Percentiles rank a stretch among this genome's conserved stretches.
Conservation (phyloP, 495 filamentous ascomycete species). For the Aspergillus sclerotioniger region DNA sequence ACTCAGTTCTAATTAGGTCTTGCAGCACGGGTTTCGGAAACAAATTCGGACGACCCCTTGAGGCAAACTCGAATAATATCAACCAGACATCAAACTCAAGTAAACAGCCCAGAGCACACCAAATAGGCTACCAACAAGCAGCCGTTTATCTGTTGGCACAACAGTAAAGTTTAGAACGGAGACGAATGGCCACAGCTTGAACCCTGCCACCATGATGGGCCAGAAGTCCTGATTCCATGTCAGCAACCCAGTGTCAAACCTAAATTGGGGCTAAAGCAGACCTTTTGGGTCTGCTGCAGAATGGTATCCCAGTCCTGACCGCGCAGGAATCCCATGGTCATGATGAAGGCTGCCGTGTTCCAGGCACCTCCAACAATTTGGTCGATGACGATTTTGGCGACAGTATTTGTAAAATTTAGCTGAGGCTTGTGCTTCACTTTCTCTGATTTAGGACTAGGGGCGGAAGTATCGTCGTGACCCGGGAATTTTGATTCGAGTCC, state of each 20-base stretch:
- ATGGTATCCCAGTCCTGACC: slow-evolving; percentile 29
- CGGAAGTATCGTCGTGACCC: slow-evolving; percentile 23
- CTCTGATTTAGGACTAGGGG: slow-evolving; percentile 16
- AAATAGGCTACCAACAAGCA: slow-evolving; percentile 67
- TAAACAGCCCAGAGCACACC: slow-evolving; percentile 81
- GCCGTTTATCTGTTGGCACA: slow-evolving; percentile 66
- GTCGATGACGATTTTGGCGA: slow-evolving; percentile 73
- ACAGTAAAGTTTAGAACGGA: slow-evolving; percentile 72
- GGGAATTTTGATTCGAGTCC: slow-evolving; percentile 52
- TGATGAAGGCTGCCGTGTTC: slow-evolving; percentile 72
- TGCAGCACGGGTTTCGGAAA: no score
- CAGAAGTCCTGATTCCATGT: slow-evolving; percentile 54
- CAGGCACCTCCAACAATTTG: slow-evolving; percentile 71
- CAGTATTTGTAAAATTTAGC: slow-evolving; percentile 66
- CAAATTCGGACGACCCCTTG: background rate
- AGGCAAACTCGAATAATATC: background rate
- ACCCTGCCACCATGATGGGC: slow-evolving; percentile 65
- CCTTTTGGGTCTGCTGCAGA: slow-evolving; percentile 32
- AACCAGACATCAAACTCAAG: slow-evolving; percentile 61
- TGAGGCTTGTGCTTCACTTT: slow-evolving; percentile 23
- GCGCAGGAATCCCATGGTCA: slow-evolving; percentile 46
- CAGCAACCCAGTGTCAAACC: slow-evolving; percentile 1
- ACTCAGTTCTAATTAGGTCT: no score
- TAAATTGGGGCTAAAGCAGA: slow-evolving; percentile 13
- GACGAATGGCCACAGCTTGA: slow-evolving; percentile 79